These are phyloP conservation scores for Globisporangium megalacanthum DNA, from an alignment of 352 stramenopile species.

Conservation along the genomic window DNA sequence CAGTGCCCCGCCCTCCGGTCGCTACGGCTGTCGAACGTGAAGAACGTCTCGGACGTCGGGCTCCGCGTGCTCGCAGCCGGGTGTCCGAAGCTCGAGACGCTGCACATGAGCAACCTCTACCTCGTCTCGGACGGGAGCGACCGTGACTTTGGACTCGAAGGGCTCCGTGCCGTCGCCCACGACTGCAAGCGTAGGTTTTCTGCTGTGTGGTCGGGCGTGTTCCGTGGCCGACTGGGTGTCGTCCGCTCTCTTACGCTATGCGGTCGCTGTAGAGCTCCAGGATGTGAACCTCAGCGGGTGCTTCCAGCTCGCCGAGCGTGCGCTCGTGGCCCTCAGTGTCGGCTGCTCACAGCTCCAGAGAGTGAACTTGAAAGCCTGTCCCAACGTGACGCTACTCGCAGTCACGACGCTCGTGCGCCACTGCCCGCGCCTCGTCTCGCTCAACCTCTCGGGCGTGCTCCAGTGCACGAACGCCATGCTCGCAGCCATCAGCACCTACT, in stretches of 20 bases:
- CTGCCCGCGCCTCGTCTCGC: conserved; percentile 31
- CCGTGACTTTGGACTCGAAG: conserved; percentile 89
- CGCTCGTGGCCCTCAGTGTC: conserved; percentile 69
- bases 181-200: conserved; percentile 32
- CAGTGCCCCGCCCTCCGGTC: conserved; percentile 27
- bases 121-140: conserved; percentile 91
- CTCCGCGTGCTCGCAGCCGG: conserved; percentile 80
- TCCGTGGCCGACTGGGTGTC: not conserved
- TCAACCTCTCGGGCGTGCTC: conserved; percentile 52
- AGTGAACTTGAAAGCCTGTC: conserved; percentile 81
- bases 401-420: conserved; percentile 56
- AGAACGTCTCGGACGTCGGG: conserved; percentile 77
- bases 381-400: conserved; percentile 67
- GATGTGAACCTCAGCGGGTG: conserved; percentile 64
- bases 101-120: conserved; percentile 81
- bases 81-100: conserved; percentile 67
- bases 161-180: conserved; percentile 80
- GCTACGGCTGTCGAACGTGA: conserved; percentile 55
- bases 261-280: conserved; percentile 23
- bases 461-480: conserved; percentile 66
- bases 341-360: conserved; percentile 45
- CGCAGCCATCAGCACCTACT: conserved; percentile 30
- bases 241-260: not conserved
- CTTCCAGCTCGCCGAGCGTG: conserved; percentile 77
- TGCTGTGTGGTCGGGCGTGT: not conserved